phyloP scores from a whole-genome alignment of 441 rosid species.

The Populus hybrid region DNA sequence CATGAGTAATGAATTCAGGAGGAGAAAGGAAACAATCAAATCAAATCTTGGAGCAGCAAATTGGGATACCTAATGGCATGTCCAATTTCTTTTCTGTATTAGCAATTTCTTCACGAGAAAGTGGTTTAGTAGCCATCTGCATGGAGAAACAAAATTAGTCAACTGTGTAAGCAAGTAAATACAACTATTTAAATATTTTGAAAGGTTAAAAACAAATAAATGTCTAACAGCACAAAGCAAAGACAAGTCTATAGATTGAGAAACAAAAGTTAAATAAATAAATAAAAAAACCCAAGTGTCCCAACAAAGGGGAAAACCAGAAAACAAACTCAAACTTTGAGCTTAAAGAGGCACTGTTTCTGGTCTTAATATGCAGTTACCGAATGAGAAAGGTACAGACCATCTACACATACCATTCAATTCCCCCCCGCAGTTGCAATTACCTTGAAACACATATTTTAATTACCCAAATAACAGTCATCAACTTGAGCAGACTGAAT shows the following conservation, averaged over 20 bases:
- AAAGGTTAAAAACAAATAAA: neutral
- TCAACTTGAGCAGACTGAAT: neutral
- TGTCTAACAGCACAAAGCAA: neutral
- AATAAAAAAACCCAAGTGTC: neutral
- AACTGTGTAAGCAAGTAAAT: neutral
- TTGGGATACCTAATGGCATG: conserved; percentile 74
- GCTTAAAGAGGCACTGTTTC: neutral
- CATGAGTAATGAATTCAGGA: conserved; percentile 5
- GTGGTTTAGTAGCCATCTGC: conserved; percentile 75
- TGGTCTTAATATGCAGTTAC: neutral
- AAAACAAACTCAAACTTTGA: neutral
- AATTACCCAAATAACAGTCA: neutral
- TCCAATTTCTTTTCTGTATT: conserved; percentile 84
- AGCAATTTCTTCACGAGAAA: conserved; percentile 65
- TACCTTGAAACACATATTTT: neutral
- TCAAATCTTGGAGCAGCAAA: neutral
- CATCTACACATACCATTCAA: neutral
- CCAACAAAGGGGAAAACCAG: neutral
- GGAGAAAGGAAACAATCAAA: neutral
- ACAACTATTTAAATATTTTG: too few species aligned
- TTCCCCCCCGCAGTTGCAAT: neutral
- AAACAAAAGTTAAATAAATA: neutral
- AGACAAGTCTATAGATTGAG: neutral
- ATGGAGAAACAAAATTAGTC: neutral
- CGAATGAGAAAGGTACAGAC: neutral